phyloP scores from a whole-genome alignment of 768 basidiomycete genomes.

The Pleurotus citrinopileatus region DNA sequence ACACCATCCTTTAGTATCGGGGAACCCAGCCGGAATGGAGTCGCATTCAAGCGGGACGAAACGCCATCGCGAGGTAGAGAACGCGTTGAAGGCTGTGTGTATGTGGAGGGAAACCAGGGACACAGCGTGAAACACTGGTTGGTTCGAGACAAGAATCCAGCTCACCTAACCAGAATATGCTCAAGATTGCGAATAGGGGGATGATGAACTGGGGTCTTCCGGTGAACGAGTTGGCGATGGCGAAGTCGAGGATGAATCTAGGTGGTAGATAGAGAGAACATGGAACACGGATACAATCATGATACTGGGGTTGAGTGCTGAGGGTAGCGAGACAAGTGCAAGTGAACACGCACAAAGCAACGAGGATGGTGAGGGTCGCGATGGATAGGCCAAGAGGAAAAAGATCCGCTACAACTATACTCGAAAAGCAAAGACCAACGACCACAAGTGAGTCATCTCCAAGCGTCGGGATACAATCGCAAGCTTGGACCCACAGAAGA shows the following conservation, averaged over 20 bases:
- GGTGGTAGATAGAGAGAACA: not conserved
- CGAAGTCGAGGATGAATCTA: constrained; percentile 44
- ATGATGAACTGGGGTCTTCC: constrained; percentile 48
- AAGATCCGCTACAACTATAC: constrained; percentile 53
- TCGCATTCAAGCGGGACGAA: constrained; percentile 45
- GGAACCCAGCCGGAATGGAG: constrained; percentile 43
- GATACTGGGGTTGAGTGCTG: not conserved
- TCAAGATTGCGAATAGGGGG: constrained; percentile 40
- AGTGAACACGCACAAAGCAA: constrained; percentile 34
- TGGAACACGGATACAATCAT: too few species aligned
- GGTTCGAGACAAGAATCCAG: not conserved
- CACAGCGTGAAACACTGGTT: not conserved
- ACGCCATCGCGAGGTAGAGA: constrained; percentile 58
- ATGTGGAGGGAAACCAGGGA: too few species aligned
- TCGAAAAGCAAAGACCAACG: constrained; percentile 9
- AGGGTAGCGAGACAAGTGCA: constrained; percentile 1
- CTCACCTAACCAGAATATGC: constrained; percentile 56
- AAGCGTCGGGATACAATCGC: too few species aligned
- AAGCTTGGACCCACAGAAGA: constrained; percentile 46
- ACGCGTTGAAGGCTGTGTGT: constrained; percentile 54
- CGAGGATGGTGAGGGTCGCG: constrained; percentile 41
- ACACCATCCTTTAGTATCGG: constrained; percentile 51
- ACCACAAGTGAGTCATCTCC: not conserved
- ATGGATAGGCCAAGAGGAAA: constrained; percentile 62
- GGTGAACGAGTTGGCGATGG: constrained; percentile 37